Evolutionary conservation across 2,329 filamentous ascomycete species (phyloP), one percentile per base, ranked within the genome.

Genomic region (Botrytis fabae): DNA sequence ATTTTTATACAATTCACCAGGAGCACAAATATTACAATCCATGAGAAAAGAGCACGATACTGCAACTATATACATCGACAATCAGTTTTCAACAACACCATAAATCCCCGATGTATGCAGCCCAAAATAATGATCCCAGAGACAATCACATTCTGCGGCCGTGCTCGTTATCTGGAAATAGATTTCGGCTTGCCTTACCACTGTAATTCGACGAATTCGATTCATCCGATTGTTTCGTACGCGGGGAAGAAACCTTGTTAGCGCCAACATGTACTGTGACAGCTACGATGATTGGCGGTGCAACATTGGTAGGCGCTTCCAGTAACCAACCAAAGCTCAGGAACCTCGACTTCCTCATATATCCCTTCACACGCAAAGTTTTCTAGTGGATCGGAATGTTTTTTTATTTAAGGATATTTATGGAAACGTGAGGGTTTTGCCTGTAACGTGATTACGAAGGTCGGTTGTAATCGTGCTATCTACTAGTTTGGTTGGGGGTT

Each of bases 221-320:
- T 68, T 46, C 25, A 72, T 48, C 61, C 62, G 62, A 42, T 60
- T 72, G 10, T 72, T 72, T 60, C 46, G 70, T 68, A 51, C 62
- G 70, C 70, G 70, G 70, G 70, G 70, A 72, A 72, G 51, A 72
- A 59, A 48, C 40, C 70, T 68, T n/a, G 28, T 72, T 59, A 72
- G 63, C 70, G 70, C 70, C 70, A 72, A 69, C 48, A 54, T 72
- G 70, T 66, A 72, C 51, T 68, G 62, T 72, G 70, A 72, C 38
- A 48, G 38, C 28, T 48, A 57, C 28, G 10, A n/a, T 72, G 63
- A 72, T 72, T 72, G 70, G 70, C 69, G 46, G 40, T 69, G 28
- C 25, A 46, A n/a, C 32, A 44, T 44, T 59, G 10, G 18, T 32
- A 68, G 35, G 70, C 70, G 70, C 70, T 69, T 40, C 54, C 28